These are phyloP conservation scores for Bertia moriformis DNA, from an alignment of 2,329 filamentous ascomycete genomes.

Conservation along the genomic window DNA sequence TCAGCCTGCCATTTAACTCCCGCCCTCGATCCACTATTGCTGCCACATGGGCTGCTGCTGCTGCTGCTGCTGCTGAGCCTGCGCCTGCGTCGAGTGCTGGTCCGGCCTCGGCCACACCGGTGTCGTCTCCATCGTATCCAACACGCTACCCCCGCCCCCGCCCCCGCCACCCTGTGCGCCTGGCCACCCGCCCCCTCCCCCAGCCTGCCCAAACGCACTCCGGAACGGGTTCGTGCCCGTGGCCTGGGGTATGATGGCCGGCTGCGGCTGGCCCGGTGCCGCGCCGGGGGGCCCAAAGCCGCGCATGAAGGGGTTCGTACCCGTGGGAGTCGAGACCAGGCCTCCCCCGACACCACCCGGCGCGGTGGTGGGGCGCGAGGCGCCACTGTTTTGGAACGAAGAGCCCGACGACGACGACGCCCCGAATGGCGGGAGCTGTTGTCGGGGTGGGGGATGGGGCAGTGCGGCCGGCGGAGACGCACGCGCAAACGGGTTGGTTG, in stretches of 20 bases:
- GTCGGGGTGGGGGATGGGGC: slow-evolving; percentile 15
- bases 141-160: not conserved
- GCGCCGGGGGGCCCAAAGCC: slow-evolving; percentile 15
- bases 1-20: no score
- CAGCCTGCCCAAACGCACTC: not conserved
- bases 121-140: not conserved
- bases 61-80: not conserved
- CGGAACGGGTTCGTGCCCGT: slow-evolving; percentile 5
- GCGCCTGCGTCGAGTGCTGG: no score
- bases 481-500: slow-evolving; percentile 10
- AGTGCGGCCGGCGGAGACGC: slow-evolving; percentile 11
- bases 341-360: no score
- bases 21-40: no score
- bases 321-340: slow-evolving; percentile 39
- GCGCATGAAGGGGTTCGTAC: slow-evolving; percentile 59
- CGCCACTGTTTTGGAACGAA: not conserved
- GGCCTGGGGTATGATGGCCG: slow-evolving; percentile 4
- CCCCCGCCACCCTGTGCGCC: not conserved
- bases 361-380: not conserved
- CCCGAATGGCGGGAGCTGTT: no score
- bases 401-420: slow-evolving; percentile 25
- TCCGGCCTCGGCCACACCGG: not conserved
- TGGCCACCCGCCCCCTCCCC: no score
- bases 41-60: not conserved
- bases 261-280: slow-evolving; percentile 6